phyloP scores from a whole-genome alignment of 129 eudicot genomes.

The Flaveria ramosissima region DNA sequence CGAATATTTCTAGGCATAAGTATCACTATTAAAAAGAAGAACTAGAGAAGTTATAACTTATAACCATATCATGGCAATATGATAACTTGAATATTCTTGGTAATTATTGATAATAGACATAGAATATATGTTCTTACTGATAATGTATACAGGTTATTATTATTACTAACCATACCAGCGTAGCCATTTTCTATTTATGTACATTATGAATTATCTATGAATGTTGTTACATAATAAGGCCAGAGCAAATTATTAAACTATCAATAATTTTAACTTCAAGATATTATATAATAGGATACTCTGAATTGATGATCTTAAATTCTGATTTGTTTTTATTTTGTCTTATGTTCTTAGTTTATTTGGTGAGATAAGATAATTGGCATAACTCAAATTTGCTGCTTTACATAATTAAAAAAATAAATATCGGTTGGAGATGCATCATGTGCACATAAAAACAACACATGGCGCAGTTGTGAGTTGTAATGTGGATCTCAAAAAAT shows the following conservation, averaged over 20 bases:
- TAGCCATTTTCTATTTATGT: background rate
- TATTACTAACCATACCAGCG: background rate
- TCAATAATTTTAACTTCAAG: background rate
- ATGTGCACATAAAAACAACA: slow-evolving; percentile 29
- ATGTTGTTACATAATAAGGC: background rate
- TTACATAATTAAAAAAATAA: background rate
- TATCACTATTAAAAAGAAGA: too few species aligned
- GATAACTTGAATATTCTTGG: too few species aligned
- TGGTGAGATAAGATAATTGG: background rate
- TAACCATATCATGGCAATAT: too few species aligned
- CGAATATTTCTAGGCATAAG: too few species aligned
- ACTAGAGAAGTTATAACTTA: too few species aligned
- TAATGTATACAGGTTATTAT: background rate
- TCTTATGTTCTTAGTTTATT: background rate
- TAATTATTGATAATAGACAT: too few species aligned
- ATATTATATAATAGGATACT: background rate
- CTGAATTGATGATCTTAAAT: background rate
- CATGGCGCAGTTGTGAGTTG: slow-evolving; percentile 24
- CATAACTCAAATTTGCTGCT: background rate
- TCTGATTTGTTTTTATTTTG: background rate
- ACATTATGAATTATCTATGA: background rate
- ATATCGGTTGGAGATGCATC: slow-evolving; percentile 20
- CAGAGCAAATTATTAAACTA: background rate
- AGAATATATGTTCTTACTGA: too few species aligned
- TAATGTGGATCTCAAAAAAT: background rate